Base-by-base conservation (phyloP, 495 filamentous ascomycete genomes). In the Hypoxylon crocopeplum region DNA sequence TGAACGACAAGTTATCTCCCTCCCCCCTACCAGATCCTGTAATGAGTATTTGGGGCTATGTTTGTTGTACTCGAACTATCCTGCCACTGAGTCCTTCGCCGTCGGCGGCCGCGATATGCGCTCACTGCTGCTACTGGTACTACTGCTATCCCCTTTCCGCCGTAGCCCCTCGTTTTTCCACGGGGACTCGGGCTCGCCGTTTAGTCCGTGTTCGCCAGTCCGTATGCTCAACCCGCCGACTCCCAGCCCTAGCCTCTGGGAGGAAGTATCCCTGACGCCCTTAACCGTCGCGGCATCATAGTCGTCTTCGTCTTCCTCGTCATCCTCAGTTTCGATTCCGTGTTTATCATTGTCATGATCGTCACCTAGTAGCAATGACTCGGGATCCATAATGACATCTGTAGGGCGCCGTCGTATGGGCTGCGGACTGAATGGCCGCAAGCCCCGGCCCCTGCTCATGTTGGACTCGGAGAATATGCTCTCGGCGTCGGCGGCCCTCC, bases 361-460 rank as follows among this genome's bases (percentile, higher is more conserved):
- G 20, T 44, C 41, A 6, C 63, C 55, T 56, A 38, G 32, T 44
- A 80, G 47, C 41, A 78, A 41, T 6, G 68, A 67, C 33, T 77
- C 77, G 37, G 69, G 77, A 41, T 77, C 77, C 50, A 78, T 62
- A 29, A 70, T 48, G 8, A 74, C 66, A 22, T 72, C 70, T 7
- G 64, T 67, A 12, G 62, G 30, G 6, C 68, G 69, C 22, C 74
- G 42, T 25, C 73, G 70, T 38, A 72, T 72, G 15, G 80, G 81
- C 51, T 82, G 79, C 7, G 82, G 82, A 4, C 75, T 79, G 50
- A 85, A 85, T 2, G 81, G 82, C 30, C 82, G 63, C n/a, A 77
- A 70, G 1, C 76, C 75, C 17, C 79, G 65, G 15, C 76, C 75
- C 17, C 79, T 64, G 15, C 75, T 62, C 30, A 74, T 62, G 53